phyloP scores from a whole-genome alignment of 805 yeast species.

The Ascoidea tarda region DNA sequence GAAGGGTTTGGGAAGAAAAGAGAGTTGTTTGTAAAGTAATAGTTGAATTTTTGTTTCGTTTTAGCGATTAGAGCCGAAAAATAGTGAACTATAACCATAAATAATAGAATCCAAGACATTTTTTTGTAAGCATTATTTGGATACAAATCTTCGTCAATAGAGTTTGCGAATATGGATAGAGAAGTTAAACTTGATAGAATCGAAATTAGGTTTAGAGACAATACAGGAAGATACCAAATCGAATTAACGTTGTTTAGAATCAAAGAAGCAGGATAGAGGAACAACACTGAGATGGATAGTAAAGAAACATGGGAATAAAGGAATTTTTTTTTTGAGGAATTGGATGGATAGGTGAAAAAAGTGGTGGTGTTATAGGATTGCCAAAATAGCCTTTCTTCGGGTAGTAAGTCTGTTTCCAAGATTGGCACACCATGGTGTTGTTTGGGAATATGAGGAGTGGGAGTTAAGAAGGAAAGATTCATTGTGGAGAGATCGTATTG shows the following conservation, averaged over 20 bases:
- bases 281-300: constrained; percentile 27
- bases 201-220: constrained; percentile 34
- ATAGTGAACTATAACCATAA: constrained; percentile 40
- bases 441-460: constrained; percentile 31
- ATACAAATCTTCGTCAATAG: constrained; percentile 49
- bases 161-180: constrained; percentile 40
- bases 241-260: constrained; percentile 48
- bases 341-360: constrained; percentile 36
- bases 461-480: constrained; percentile 9
- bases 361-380: constrained; percentile 64
- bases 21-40: too few species aligned
- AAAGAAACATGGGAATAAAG: constrained; percentile 40
- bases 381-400: constrained; percentile 72
- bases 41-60: constrained; percentile 19
- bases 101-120: constrained; percentile 47
- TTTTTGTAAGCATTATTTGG: constrained; percentile 63
- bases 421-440: constrained; percentile 67
- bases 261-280: constrained; percentile 56
- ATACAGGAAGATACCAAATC: constrained; percentile 41
- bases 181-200: constrained; percentile 36
- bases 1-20: background rate
- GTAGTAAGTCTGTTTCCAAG: constrained; percentile 44
- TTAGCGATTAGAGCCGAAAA: constrained; percentile 34
- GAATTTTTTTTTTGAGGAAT: constrained; percentile 30
- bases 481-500: too few species aligned